Conservation (phyloP, 305 asterid species). For the Plantago coronopus region DNA sequence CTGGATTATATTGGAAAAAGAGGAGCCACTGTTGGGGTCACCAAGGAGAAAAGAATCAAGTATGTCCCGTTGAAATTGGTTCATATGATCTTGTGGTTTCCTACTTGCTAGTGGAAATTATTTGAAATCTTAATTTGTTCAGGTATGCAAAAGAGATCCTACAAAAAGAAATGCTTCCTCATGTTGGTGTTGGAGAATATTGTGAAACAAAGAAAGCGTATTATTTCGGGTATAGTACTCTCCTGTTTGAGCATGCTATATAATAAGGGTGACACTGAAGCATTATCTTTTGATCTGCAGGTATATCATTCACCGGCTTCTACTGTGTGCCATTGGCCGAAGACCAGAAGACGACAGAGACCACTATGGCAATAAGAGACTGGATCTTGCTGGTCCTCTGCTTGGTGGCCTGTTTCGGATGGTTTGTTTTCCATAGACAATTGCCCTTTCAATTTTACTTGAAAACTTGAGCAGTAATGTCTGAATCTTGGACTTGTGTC, state of each 20-base stretch:
- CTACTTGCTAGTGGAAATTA: slow-evolving; percentile 20
- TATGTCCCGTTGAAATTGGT: slow-evolving; percentile 32
- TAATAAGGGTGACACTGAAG: neutral
- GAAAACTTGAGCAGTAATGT: neutral
- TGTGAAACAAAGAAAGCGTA: slow-evolving; percentile 98
- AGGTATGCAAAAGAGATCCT: slow-evolving; percentile 97
- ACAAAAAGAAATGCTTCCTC: slow-evolving; percentile 99
- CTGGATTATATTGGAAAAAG: slow-evolving; percentile 95
- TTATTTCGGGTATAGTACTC: slow-evolving; percentile 71
- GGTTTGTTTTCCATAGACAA: slow-evolving; percentile 46
- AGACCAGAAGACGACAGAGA: slow-evolving; percentile 97
- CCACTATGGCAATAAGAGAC: slow-evolving; percentile 94
- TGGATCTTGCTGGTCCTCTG: slow-evolving; percentile 99
- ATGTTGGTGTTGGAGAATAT: slow-evolving; percentile 87
- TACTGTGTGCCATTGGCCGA: slow-evolving; percentile 91
- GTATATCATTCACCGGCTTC: slow-evolving; percentile 85
- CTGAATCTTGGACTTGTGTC: neutral
- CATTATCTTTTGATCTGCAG: slow-evolving; percentile 30
- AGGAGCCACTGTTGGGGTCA: slow-evolving; percentile 97
- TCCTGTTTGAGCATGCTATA: slow-evolving; percentile 3
- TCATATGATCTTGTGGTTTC: slow-evolving; percentile 9
- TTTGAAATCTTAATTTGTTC: slow-evolving; percentile 15
- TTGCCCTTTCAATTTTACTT: slow-evolving; percentile 21
- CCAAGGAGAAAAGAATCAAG: slow-evolving; percentile 94
- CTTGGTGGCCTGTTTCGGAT: slow-evolving; percentile 92